phyloP scores from a whole-genome alignment of 805 yeast species.

The Myxozyma geophila region DNA sequence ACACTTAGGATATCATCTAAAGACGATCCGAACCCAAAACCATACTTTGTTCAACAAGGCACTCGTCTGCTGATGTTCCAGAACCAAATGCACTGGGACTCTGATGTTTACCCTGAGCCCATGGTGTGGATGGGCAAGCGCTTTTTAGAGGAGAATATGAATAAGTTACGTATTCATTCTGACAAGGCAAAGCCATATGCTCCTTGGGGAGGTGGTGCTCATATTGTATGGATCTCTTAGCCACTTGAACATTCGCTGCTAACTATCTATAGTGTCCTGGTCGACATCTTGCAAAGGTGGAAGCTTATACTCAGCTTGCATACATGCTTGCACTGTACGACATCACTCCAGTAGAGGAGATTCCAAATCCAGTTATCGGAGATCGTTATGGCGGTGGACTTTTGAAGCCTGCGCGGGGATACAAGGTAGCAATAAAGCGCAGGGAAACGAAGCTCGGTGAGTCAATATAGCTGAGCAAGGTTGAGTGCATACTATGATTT shows the following conservation, averaged over 20 bases:
- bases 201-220: slow-evolving; percentile 34
- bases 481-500: no score
- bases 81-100: slow-evolving; percentile 30
- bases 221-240: slow-evolving; percentile 11
- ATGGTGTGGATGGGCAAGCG: slow-evolving; percentile 26
- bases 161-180: slow-evolving; percentile 2
- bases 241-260: background rate
- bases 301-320: slow-evolving; percentile 15
- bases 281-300: slow-evolving; percentile 16
- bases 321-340: slow-evolving; percentile 17
- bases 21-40: background rate
- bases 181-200: slow-evolving; percentile 21
- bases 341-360: slow-evolving; percentile 12
- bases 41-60: slow-evolving; percentile 5
- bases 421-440: slow-evolving; percentile 1
- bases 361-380: slow-evolving; percentile 15
- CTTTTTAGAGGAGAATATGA: slow-evolving; percentile 23
- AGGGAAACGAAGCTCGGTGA: slow-evolving; percentile 9
- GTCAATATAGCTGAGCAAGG: background rate
- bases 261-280: slow-evolving; percentile 27
- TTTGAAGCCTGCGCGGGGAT: slow-evolving; percentile 13
- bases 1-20: slow-evolving; percentile 10
- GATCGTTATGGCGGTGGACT: slow-evolving; percentile 17
- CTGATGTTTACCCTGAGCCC: slow-evolving; percentile 32
- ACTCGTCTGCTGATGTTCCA: slow-evolving; percentile 12